Evolutionary conservation across 495 filamentous ascomycete species (phyloP).

Genomic region (Neurospora hispaniola): DNA sequence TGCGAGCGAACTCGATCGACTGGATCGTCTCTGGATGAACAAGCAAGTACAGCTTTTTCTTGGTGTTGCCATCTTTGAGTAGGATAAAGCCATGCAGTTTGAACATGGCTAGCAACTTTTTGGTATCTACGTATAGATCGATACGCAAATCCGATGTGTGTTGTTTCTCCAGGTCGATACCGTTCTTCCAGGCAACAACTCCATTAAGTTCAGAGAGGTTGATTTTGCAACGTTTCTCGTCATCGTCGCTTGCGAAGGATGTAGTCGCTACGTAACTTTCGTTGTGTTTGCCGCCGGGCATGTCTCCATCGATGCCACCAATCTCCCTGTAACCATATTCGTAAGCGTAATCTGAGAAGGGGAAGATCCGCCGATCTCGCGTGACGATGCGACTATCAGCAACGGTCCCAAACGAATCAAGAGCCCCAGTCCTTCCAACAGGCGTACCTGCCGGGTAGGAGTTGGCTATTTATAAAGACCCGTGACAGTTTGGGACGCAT

Average conservation of each 20-base stretch:
- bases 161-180: background rate
- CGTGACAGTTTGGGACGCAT: background rate
- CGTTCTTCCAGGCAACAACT: background rate
- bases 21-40: constrained; percentile 1
- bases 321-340: background rate
- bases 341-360: background rate
- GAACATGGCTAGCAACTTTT: background rate
- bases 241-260: background rate
- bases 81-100: background rate
- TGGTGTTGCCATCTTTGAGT: background rate
- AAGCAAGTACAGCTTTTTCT: background rate
- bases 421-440: background rate
- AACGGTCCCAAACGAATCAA: background rate
- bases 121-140: background rate
- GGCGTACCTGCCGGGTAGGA: background rate
- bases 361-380: background rate
- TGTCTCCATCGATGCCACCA: too few species aligned
- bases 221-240: background rate
- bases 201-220: background rate
- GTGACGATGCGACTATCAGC: background rate
- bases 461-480: background rate
- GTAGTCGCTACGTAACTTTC: background rate
- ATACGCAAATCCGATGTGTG: background rate
- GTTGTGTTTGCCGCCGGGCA: background rate
- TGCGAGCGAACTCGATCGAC: background rate